Evolutionary conservation across 2,329 filamentous ascomycete genomes (phyloP), one percentile per base, ranked within the genome.

Genomic region (Lachnellula subtilissima): DNA sequence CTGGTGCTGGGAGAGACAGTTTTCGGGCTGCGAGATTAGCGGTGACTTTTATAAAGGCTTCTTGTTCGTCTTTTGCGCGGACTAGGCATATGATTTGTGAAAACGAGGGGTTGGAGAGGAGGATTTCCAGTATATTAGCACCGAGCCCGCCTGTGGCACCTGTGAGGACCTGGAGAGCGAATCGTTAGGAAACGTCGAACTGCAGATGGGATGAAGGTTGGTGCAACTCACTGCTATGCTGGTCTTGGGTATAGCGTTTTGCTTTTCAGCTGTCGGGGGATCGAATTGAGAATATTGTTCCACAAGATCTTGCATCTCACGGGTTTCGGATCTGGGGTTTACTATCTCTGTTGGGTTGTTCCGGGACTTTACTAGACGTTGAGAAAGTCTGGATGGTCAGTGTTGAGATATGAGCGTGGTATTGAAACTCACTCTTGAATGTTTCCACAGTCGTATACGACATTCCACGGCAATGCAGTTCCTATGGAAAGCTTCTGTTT

Each of bases 371-470:
- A 57, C 9, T 17, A 58, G 46, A n/a, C 46, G 56, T 19, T 50
- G 19, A 7, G 45, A 39, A 50, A 59, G 58, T 14, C 56, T 58
- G 28, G 8, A 15, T 35, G 3, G 14, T 52, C 19, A 54, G 53
- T 19, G 9, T 22, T 54, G 5, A 2, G 6, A 37, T 8, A 22
- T 17, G 5, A 32, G 2, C 6, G 6, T 15, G 8, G 25, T 4
- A 19, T 14, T 11, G 8, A 35, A 19, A 47, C 57, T 55, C 50
- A 65, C 65, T 37, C 54, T 15, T 72, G 61, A n/a, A 85, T 70
- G 2, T 75, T 83, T 1, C 81, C 80, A 54, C 77, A 78, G 56
- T 86, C 81, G 60, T 86, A 84, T 0, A 87, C 76, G 1, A 86
- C 66, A 55, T 82, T 86, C 57, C 80, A 71, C 0, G 83, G 81